A percentile compares a stretch with the other conserved stretches of the same genome.
These are phyloP conservation scores for Fusarium sublunatum DNA, from an alignment of 2,329 filamentous ascomycete species.

Conservation along the genomic window DNA sequence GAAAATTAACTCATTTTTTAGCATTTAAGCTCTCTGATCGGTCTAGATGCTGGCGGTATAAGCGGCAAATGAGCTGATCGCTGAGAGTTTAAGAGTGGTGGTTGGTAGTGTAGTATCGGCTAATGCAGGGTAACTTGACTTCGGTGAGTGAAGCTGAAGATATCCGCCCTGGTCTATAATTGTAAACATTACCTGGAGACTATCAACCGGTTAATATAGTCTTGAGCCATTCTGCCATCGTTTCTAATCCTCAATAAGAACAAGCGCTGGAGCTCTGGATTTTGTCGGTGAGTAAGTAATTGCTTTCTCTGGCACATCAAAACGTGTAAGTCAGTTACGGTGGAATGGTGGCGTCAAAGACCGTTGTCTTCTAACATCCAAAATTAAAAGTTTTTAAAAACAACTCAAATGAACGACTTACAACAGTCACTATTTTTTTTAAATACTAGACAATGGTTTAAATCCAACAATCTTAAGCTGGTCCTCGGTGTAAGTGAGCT, in stretches of 20 bases:
- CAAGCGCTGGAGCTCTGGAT: too few relatives aligned
- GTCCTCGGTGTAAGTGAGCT: background rate
- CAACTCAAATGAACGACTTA: too few relatives aligned
- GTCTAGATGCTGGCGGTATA: background rate
- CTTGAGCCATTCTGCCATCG: too few relatives aligned
- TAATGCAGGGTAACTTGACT: constrained; percentile 20
- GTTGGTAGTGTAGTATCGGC: background rate
- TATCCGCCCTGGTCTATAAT: too few relatives aligned
- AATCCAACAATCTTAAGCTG: background rate
- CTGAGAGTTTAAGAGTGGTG: background rate
- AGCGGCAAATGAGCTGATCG: background rate
- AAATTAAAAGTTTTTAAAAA: background rate
- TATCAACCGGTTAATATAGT: too few relatives aligned
- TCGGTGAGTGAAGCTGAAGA: background rate
- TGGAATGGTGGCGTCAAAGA: constrained; percentile 13
- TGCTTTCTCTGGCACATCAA: too few relatives aligned
- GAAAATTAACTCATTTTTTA: background rate
- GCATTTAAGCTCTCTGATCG: background rate
- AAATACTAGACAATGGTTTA: too few relatives aligned
- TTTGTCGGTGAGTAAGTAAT: too few relatives aligned
- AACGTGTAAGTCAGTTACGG: too few relatives aligned
- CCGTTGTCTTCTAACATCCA: background rate
- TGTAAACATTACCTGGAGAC: too few relatives aligned
- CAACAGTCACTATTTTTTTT: too few relatives aligned
- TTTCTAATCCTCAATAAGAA: too few relatives aligned